These are phyloP conservation scores for Trichophyton verrucosum DNA, from an alignment of 2,329 filamentous ascomycete genomes.

Conservation along the genomic window DNA sequence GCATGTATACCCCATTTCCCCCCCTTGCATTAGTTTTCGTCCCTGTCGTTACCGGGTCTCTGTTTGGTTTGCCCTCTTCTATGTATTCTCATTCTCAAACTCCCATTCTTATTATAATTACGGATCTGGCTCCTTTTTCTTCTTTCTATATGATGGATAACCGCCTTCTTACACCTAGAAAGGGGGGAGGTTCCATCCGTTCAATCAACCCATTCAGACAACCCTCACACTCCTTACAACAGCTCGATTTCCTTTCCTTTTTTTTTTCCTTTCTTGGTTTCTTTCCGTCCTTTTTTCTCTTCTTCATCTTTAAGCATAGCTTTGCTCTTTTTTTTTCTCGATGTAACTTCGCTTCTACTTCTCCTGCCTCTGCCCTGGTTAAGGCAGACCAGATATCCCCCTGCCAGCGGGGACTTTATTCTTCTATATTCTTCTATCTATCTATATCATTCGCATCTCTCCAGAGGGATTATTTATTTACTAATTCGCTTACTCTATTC, in stretches of 20 bases:
- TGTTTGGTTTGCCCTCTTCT: neutral
- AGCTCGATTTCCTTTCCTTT: neutral
- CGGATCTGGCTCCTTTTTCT: neutral
- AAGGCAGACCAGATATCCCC: neutral
- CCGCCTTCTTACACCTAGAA: neutral
- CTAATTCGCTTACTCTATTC: neutral
- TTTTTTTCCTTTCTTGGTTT: neutral
- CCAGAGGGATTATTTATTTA: neutral
- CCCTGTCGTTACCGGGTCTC: conserved; percentile 4
- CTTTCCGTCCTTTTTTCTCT: neutral
- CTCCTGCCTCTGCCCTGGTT: neutral
- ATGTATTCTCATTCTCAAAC: neutral
- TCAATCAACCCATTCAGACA: neutral
- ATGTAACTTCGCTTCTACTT: conserved; percentile 2
- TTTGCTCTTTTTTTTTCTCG: neutral
- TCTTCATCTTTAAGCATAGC: neutral
- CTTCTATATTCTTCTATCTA: neutral
- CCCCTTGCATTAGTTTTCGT: conserved; percentile 2
- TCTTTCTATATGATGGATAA: neutral
- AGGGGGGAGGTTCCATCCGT: neutral
- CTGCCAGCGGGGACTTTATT: neutral
- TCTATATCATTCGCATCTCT: neutral
- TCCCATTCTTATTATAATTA: neutral
- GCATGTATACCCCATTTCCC: conserved; percentile 3
- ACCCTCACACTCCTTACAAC: neutral